Evolutionary conservation across 2,329 filamentous ascomycete species (phyloP).

Genomic region (Aspergillus persii): DNA sequence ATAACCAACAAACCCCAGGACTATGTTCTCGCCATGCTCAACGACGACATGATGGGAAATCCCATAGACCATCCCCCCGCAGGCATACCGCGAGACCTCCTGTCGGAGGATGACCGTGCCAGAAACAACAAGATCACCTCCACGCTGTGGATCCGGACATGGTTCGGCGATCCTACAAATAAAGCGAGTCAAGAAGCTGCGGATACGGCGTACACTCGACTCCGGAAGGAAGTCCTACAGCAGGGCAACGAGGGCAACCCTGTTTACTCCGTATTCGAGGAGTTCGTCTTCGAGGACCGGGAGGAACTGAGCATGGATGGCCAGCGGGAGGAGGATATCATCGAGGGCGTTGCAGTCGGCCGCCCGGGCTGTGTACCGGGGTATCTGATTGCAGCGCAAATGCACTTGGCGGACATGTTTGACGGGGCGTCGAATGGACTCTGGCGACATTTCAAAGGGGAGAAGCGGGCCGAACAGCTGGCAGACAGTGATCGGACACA

Average conservation of each 20-base stretch:
- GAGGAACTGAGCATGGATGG: not conserved
- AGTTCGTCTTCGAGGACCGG: slow-evolving; percentile 5
- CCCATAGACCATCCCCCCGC: not conserved
- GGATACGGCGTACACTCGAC: slow-evolving; percentile 10
- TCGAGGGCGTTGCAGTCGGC: slow-evolving; percentile 10
- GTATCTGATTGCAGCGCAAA: slow-evolving; percentile 14
- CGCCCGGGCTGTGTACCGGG: slow-evolving; percentile 13
- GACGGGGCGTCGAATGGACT: slow-evolving; percentile 9
- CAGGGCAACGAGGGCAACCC: not conserved
- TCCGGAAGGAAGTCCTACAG: slow-evolving; percentile 1
- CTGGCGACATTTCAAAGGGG: not conserved
- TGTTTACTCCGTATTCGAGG: not conserved
- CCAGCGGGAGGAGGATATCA: not conserved
- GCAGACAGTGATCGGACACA: not conserved
- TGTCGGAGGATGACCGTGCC: slow-evolving; percentile 10
- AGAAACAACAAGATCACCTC: slow-evolving; percentile 1
- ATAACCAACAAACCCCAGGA: not conserved
- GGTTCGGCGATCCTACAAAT: slow-evolving; percentile 12
- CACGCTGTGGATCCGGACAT: slow-evolving; percentile 17
- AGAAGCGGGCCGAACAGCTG: not conserved
- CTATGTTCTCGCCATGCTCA: not conserved
- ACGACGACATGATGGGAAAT: not conserved
- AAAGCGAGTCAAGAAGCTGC: slow-evolving; percentile 10
- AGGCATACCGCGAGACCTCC: not conserved
- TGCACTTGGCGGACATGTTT: slow-evolving; percentile 16